Evolutionary conservation across 495 filamentous ascomycete species (phyloP), one percentile per base, ranked within the genome.

Genomic region (Daldinia grandis): DNA sequence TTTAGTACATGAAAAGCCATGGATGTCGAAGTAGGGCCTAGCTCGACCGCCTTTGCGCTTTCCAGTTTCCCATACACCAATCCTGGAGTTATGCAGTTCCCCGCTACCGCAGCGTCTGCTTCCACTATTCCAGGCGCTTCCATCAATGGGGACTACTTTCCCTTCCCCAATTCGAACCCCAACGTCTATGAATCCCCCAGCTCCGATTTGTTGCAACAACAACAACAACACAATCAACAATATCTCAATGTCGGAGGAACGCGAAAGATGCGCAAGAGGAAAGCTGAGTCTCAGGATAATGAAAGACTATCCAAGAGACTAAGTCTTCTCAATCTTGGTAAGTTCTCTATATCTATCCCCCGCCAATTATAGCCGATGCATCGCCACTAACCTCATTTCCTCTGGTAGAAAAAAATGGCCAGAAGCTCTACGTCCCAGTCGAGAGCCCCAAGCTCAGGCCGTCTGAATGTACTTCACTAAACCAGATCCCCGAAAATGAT

Each of bases 311-410:
- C 88, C 38, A 99, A 99, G 82, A 85, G 89, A 71, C 86, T 99
- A 77, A 90, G 91, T 73, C 81, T 89, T 58, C 87, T 99, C 19
- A 92, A 93, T 77, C 82, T 98, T 58, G 90, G 93, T 94, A 87
- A 69, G 87, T 80, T 53, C 50, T 21, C 33, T 19, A 21, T 28
- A 21, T 6, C 1, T n/a, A 50, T 55, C 17, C 35, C 35, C 8
- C 59, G 10, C 37, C 50, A 56, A 56, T 50, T 54, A 10, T 53
- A 42, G 40, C 25, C 35, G 58, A 35, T 47, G 8, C 25, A 25
- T 28, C 25, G 25, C 21, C 38, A 27, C 62, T 66, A 37, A 64
- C 66, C 61, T 28, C 37, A 14, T 33, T 62, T 35, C 24, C 40
- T 33, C 6, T 38, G 47, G 17, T 76, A 87, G 85, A 88, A 71